Conservation (phyloP, 139 green algal genomes). For the Yamagishiella unicocca region DNA sequence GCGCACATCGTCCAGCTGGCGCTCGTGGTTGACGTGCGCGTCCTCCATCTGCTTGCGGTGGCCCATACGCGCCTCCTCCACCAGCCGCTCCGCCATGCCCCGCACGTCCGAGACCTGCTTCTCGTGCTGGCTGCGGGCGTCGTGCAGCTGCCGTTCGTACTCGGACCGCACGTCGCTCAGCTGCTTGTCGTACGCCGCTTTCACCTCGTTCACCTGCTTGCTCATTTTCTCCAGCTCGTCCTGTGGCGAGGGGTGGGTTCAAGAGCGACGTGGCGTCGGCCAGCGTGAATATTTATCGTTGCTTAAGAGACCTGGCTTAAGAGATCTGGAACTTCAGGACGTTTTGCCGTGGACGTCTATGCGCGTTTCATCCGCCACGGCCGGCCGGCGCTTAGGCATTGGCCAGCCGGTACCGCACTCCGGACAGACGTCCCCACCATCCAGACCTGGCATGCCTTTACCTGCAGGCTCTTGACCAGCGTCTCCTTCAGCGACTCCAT, state of each 20-base stretch:
- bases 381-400: too few relatives aligned
- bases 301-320: too few relatives aligned
- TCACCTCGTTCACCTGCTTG: not conserved
- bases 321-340: too few relatives aligned
- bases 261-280: not conserved
- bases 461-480: constrained; percentile 23
- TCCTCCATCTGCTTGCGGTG: constrained; percentile 5
- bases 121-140: not conserved
- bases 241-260: not conserved
- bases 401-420: too few relatives aligned
- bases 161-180: not conserved
- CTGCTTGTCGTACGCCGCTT: constrained; percentile 30
- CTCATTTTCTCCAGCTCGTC: constrained; percentile 51
- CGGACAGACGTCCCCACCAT: too few relatives aligned
- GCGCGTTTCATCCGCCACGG: too few relatives aligned
- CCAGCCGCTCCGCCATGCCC: not conserved
- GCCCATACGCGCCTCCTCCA: not conserved
- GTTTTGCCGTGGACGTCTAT: too few relatives aligned
- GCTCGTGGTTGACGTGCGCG: not conserved
- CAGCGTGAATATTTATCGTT: too few relatives aligned
- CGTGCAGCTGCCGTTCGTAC: constrained; percentile 33
- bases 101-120: constrained; percentile 1
- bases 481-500: constrained; percentile 10
- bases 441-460: too few relatives aligned
- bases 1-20: constrained; percentile 20